A percentile compares a stretch with the other conserved stretches of the same genome.
These are phyloP conservation scores for Lasiodiplodia sp. DNA, from an alignment of 2,329 filamentous ascomycete genomes.

Conservation along the genomic window DNA sequence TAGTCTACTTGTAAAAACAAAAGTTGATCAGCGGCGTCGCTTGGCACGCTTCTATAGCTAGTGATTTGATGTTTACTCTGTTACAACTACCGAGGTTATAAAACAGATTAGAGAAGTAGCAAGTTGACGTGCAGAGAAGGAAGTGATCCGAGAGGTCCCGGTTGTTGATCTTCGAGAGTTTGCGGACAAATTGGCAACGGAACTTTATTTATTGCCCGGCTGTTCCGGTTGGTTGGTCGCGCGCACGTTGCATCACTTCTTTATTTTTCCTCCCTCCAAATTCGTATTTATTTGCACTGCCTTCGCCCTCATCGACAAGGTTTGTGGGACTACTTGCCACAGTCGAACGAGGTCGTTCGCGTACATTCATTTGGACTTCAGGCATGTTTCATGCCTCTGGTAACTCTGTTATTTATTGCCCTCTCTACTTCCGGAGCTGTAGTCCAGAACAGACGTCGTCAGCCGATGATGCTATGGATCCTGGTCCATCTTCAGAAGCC, in stretches of 20 bases:
- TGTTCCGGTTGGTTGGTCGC: conserved; percentile 10
- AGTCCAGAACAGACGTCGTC: too few species aligned
- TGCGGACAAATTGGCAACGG: neutral
- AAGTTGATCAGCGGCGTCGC: neutral
- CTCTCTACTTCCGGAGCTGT: too few species aligned
- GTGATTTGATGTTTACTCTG: neutral
- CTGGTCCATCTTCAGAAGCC: too few species aligned
- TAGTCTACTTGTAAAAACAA: neutral
- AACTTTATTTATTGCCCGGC: neutral
- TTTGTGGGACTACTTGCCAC: too few species aligned
- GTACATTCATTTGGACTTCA: too few species aligned
- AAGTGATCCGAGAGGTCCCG: neutral
- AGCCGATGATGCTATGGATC: too few species aligned
- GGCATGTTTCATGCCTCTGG: too few species aligned
- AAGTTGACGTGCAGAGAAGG: neutral
- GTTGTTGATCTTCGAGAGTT: neutral
- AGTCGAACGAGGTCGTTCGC: too few species aligned
- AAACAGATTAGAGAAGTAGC: neutral
- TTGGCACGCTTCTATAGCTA: neutral
- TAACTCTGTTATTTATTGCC: too few species aligned
- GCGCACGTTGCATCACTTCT: neutral
- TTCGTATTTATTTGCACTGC: too few species aligned
- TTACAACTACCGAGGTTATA: neutral
- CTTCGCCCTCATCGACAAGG: too few species aligned
- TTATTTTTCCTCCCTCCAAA: neutral